A percentile compares a stretch with the other conserved stretches of the same genome.
Conservation (phyloP, 129 eudicot species). For the Sambucus nigra region DNA sequence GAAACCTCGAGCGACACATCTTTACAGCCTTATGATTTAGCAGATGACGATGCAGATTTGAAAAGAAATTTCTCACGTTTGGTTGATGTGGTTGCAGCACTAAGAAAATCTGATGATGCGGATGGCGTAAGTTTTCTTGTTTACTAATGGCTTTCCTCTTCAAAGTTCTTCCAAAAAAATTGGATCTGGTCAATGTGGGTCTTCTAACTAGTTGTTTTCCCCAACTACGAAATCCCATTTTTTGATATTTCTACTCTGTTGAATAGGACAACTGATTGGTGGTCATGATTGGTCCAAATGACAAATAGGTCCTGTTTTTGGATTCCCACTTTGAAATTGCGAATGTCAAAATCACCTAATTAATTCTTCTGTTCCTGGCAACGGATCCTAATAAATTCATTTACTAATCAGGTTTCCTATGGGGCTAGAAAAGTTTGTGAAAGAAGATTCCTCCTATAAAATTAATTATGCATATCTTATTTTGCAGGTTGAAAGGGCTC, state of each 20-base stretch:
- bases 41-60: conserved; percentile 79
- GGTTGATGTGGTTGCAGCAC: conserved; percentile 81
- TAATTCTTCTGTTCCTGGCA: not conserved
- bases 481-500: conserved; percentile 88
- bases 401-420: not conserved
- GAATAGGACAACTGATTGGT: too few species aligned
- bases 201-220: too few species aligned
- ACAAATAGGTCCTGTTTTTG: too few species aligned
- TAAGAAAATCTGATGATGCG: conserved; percentile 85
- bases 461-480: not conserved
- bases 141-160: not conserved
- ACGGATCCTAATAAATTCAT: not conserved
- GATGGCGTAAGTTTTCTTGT: conserved; percentile 63
- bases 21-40: conserved; percentile 81
- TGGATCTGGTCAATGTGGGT: too few species aligned
- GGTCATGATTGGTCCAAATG: too few species aligned
- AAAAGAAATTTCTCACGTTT: conserved; percentile 63
- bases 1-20: conserved; percentile 80
- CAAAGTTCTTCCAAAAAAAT: not conserved
- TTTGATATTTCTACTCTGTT: too few species aligned
- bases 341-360: not conserved
- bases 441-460: not conserved
- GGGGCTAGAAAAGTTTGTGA: not conserved
- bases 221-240: too few species aligned
- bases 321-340: too few species aligned